Evolutionary conservation across 192 early-diverging fungal genomes (phyloP).

Genomic region (Coemansia sp.): DNA sequence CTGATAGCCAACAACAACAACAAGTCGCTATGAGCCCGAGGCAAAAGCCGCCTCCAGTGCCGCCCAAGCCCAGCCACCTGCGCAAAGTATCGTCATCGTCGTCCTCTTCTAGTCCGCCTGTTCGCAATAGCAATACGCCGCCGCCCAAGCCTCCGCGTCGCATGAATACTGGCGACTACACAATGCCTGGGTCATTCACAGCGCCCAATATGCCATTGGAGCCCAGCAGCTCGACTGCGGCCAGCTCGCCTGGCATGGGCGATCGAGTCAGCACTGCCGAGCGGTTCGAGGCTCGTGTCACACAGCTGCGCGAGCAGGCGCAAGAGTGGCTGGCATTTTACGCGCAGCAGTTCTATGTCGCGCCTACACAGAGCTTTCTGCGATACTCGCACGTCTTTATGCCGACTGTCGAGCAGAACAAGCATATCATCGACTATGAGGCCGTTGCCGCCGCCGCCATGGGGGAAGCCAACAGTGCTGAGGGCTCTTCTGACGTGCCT

Average conservation of each 20-base stretch:
- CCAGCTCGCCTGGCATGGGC: conserved; percentile 5
- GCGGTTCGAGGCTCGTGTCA: conserved; percentile 25
- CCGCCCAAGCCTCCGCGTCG: conserved; percentile 33
- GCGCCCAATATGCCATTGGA: not conserved
- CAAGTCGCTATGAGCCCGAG: no score
- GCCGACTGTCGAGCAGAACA: conserved; percentile 39
- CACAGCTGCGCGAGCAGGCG: conserved; percentile 38
- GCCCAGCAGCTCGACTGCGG: not conserved
- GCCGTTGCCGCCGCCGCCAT: conserved; percentile 19
- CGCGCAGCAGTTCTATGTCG: conserved; percentile 52
- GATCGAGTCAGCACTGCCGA: conserved; percentile 14
- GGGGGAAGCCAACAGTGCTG: conserved; percentile 13
- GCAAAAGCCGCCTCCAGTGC: conserved; percentile 22
- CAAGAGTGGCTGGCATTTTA: conserved; percentile 56
- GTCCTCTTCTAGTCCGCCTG: not conserved
- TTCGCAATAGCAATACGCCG: conserved; percentile 4
- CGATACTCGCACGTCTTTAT: conserved; percentile 37
- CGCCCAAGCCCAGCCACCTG: conserved; percentile 43
- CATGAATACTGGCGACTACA: not conserved
- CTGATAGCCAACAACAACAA: not conserved
- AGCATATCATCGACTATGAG: conserved; percentile 51
- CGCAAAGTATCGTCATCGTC: not conserved
- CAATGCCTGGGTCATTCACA: not conserved
- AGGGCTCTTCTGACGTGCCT: not conserved
- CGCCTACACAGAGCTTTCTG: conserved; percentile 44